Evolutionary conservation across 176 grass and related monocot genomes (phyloP).

Genomic region (Musa schizocarpa): DNA sequence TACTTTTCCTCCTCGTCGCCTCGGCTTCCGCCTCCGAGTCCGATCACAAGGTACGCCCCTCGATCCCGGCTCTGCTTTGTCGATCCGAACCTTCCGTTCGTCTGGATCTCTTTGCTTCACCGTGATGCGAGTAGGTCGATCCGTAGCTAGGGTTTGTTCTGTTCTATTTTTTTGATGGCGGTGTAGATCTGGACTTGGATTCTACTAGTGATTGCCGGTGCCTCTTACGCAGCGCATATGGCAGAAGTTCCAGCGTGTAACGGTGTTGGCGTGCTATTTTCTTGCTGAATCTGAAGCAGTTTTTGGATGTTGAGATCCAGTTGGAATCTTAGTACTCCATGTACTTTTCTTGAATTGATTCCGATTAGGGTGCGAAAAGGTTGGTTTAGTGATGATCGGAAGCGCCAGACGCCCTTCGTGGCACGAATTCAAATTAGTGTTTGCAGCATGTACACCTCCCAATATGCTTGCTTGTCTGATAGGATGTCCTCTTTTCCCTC

Average conservation of each 20-base stretch:
- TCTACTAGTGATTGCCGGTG: neutral
- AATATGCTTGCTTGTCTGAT: neutral
- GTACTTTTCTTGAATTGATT: neutral
- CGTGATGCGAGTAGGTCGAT: neutral
- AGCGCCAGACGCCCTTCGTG: neutral
- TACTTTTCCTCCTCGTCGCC: slow-evolving; percentile 21
- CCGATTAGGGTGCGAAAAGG: neutral
- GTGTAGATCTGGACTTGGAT: neutral
- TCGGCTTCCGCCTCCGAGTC: slow-evolving; percentile 50
- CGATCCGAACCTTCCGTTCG: neutral
- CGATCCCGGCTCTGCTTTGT: neutral
- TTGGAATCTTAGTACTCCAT: neutral
- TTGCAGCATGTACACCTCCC: neutral
- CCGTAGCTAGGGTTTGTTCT: neutral
- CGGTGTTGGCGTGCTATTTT: too few species aligned
- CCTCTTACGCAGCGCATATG: neutral
- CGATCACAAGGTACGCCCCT: slow-evolving; percentile 61
- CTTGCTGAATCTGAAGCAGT: neutral
- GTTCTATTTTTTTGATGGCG: neutral
- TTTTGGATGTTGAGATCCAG: neutral
- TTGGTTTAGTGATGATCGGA: neutral
- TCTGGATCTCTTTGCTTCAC: neutral
- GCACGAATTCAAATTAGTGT: neutral
- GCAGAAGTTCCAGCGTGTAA: neutral
- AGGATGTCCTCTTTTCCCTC: too few species aligned